These are phyloP conservation scores for Phyllostachys edulis DNA, from an alignment of 176 grass and related monocot species.

Conservation along the genomic window DNA sequence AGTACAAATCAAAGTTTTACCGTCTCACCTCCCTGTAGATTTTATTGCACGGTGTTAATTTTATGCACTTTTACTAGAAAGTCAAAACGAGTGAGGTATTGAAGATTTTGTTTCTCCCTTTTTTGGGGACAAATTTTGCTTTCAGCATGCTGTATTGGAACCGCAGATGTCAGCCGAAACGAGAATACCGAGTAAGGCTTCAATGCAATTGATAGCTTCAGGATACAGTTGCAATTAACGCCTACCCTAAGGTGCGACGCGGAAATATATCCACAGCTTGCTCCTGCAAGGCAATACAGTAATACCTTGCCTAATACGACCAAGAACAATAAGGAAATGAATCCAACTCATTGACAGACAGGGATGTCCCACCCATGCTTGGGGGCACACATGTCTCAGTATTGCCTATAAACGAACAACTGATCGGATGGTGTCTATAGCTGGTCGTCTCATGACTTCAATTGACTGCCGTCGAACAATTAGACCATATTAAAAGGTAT, in stretches of 20 bases:
- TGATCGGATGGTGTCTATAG: no score
- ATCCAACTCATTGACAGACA: neutral
- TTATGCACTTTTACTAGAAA: neutral
- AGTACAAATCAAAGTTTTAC: constrained; percentile 10
- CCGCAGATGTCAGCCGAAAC: neutral
- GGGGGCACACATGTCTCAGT: neutral
- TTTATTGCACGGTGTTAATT: neutral
- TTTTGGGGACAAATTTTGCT: neutral
- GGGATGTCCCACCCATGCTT: neutral
- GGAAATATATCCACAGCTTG: neutral
- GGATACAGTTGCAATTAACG: neutral
- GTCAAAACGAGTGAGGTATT: neutral
- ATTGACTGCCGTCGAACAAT: no score
- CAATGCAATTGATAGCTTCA: neutral
- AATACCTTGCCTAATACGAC: neutral
- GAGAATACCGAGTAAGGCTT: neutral
- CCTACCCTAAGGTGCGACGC: neutral
- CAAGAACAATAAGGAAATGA: neutral
- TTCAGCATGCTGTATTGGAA: neutral
- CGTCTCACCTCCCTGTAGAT: neutral
- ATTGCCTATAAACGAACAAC: no score
- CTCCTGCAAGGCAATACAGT: neutral
- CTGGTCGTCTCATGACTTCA: no score
- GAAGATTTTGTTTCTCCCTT: neutral
- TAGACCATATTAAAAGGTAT: no score